phyloP scores from a whole-genome alignment of 371 early-diverging fungal species.

The Rhizopus microsporus region DNA sequence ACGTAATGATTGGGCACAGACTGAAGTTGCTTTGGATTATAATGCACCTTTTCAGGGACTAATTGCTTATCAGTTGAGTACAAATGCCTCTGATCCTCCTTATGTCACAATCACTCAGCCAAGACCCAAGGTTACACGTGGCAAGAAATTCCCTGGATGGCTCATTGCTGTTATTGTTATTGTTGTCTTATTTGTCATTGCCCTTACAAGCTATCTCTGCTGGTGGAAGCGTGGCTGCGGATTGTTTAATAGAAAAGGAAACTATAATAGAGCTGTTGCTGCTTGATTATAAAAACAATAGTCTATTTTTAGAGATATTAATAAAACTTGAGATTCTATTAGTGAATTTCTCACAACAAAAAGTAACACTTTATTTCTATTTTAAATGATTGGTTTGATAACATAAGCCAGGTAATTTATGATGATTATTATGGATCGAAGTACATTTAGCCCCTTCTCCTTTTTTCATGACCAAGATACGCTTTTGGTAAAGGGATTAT shows the following conservation, averaged over 20 bases:
- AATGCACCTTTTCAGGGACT: constrained; percentile 66
- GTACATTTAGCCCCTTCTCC: no score
- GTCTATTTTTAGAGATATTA: no score
- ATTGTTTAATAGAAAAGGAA: constrained; percentile 2
- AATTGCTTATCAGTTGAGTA: constrained; percentile 60
- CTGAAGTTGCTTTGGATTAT: constrained; percentile 66
- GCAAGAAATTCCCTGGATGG: constrained; percentile 30
- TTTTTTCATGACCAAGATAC: no score
- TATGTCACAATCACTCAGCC: constrained; percentile 52
- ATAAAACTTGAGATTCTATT: no score
- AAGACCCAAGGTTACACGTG: constrained; percentile 29
- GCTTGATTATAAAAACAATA: background rate
- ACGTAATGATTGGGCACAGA: constrained; percentile 50
- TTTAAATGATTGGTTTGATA: no score
- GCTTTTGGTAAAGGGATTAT: no score
- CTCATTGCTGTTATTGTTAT: constrained; percentile 56
- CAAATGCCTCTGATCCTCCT: constrained; percentile 47
- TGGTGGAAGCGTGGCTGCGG: constrained; percentile 28
- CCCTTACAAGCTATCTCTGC: constrained; percentile 15
- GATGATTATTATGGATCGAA: no score
- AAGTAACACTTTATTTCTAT: no score
- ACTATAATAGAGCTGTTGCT: background rate
- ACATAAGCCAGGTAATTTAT: no score
- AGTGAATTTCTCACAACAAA: no score
- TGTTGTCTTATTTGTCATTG: constrained; percentile 23